phyloP scores from a whole-genome alignment of 2,329 filamentous ascomycete genomes.

The Truncatella angustata region DNA sequence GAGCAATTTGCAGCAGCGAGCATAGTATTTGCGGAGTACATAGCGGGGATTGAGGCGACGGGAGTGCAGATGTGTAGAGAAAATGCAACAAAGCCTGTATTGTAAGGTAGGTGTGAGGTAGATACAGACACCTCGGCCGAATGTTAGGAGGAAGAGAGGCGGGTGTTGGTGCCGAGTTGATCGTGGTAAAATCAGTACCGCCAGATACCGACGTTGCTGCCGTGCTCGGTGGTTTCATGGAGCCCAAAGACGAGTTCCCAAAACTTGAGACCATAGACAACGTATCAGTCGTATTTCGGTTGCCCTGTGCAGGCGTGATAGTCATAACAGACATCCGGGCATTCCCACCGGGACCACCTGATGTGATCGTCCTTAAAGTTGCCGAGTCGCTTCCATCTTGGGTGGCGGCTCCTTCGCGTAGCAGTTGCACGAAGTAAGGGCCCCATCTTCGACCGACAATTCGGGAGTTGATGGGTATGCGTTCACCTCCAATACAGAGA shows the following conservation, averaged over 20 bases:
- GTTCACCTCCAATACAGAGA: conserved; percentile 83
- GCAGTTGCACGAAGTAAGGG: conserved; percentile 88
- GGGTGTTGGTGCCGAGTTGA: conserved; percentile 58
- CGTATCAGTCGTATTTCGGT: conserved; percentile 48
- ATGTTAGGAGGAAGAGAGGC: conserved; percentile 57
- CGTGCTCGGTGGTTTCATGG: conserved; percentile 42
- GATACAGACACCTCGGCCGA: conserved; percentile 82
- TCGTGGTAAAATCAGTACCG: conserved; percentile 39
- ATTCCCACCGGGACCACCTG: conserved; percentile 52
- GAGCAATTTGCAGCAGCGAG: conserved; percentile 87
- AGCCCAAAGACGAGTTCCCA: conserved; percentile 32
- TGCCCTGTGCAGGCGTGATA: conserved; percentile 63
- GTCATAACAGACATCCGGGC: conserved; percentile 80
- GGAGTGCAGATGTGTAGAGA: conserved; percentile 88
- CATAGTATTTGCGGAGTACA: conserved; percentile 96
- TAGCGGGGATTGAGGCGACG: conserved; percentile 69
- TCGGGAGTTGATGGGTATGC: conserved; percentile 90
- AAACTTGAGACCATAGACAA: conserved; percentile 44
- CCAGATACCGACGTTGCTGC: conserved; percentile 42
- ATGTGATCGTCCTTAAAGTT: conserved; percentile 67
- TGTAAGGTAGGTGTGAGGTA: conserved; percentile 88
- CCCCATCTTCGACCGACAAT: conserved; percentile 89
- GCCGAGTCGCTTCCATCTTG: conserved; percentile 72
- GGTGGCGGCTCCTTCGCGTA: conserved; percentile 75
- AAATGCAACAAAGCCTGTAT: conserved; percentile 89